A percentile compares a stretch with the other conserved stretches of the same genome.
phyloP scores from a whole-genome alignment of 371 early-diverging fungal species.

The Parasitella parasitica region DNA sequence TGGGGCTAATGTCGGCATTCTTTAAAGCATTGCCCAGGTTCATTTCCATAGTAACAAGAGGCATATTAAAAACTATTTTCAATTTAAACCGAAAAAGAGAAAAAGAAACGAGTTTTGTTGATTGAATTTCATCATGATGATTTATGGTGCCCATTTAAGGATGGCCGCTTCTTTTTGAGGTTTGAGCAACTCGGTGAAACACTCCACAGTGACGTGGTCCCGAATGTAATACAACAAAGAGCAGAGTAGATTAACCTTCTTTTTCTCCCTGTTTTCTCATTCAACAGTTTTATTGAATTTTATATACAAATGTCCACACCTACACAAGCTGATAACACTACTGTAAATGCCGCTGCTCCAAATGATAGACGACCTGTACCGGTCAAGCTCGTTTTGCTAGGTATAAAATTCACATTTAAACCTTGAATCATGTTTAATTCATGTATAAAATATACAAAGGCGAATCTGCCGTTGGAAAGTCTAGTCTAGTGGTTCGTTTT shows the following conservation, averaged over 20 bases:
- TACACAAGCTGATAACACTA: neutral
- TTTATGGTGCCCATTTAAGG: too few relatives aligned
- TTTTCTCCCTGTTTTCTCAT: neutral
- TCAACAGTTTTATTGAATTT: neutral
- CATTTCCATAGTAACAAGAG: conserved; percentile 50
- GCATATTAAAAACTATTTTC: conserved; percentile 30
- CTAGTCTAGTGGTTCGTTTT: conserved; percentile 82
- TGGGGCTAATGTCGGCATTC: conserved; percentile 48
- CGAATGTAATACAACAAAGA: too few relatives aligned
- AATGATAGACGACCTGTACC: conserved; percentile 45
- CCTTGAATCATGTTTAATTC: too few relatives aligned
- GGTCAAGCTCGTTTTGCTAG: conserved; percentile 71
- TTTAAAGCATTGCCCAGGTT: conserved; percentile 43
- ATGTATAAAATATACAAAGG: conserved; percentile 49
- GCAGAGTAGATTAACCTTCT: too few relatives aligned
- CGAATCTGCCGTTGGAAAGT: conserved; percentile 88
- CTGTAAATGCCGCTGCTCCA: neutral
- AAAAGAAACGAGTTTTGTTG: neutral
- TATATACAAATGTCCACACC: conserved; percentile 3
- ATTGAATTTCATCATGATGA: too few relatives aligned
- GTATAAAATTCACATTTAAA: conserved; percentile 41
- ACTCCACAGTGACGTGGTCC: too few relatives aligned
- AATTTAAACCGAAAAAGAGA: neutral
- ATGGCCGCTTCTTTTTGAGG: too few relatives aligned
- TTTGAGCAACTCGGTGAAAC: too few relatives aligned